These are phyloP conservation scores for Tricladium varicosporioides DNA, from an alignment of 2,329 filamentous ascomycete species.

Conservation along the genomic window DNA sequence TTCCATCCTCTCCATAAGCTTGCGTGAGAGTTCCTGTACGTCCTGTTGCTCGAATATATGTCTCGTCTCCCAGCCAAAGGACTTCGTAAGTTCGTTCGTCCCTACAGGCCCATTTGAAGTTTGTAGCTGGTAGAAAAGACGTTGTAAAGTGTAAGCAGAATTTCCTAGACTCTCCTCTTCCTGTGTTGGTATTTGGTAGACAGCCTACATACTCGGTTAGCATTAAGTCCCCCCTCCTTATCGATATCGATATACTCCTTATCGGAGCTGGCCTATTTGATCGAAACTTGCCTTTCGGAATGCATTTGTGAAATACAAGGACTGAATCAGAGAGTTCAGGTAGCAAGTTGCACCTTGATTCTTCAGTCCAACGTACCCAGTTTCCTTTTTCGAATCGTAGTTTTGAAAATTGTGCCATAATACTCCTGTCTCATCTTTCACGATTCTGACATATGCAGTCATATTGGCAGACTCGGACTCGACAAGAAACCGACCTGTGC, in stretches of 20 bases:
- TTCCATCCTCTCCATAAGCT: constrained; percentile 96
- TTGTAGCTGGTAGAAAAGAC: constrained; percentile 92
- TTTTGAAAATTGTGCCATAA: constrained; percentile 89
- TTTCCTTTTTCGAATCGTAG: constrained; percentile 99
- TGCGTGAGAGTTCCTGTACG: constrained; percentile 93
- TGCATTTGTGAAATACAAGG: constrained; percentile 82
- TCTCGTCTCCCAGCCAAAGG: constrained; percentile 96
- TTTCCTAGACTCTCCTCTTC: constrained; percentile 77
- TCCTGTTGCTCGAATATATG: constrained; percentile 99
- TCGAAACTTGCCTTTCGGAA: constrained; percentile 74
- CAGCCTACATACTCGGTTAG: constrained; percentile 59
- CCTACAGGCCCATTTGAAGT: constrained; percentile 80
- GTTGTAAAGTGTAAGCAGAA: constrained; percentile 89
- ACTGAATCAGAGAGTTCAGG: constrained; percentile 80
- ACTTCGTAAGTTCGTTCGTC: constrained; percentile 90
- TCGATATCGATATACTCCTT: not conserved
- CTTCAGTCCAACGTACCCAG: constrained; percentile 91
- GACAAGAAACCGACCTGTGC: constrained; percentile 65
- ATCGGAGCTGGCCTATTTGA: not conserved
- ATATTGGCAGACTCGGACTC: constrained; percentile 77
- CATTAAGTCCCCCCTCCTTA: not conserved
- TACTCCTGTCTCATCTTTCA: constrained; percentile 85
- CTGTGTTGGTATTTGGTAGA: constrained; percentile 95
- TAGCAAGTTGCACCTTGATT: constrained; percentile 96
- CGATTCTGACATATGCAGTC: constrained; percentile 77